Conservation (phyloP, 2,329 filamentous ascomycete species). For the Cryoendolithus antarcticus region DNA sequence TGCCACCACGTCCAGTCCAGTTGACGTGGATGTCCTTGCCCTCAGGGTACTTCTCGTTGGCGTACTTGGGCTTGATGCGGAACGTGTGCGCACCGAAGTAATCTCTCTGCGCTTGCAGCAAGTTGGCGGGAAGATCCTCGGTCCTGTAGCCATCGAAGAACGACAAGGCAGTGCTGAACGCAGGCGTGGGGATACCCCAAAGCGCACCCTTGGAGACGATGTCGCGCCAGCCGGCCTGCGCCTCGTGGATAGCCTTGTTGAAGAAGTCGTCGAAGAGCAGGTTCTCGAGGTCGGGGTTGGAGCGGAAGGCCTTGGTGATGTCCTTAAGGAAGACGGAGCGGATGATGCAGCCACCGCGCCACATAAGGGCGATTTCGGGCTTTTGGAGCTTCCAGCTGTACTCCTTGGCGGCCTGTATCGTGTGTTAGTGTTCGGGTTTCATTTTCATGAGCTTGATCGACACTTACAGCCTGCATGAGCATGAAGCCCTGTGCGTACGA, state of each 20-base stretch:
- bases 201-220: conserved; percentile 84
- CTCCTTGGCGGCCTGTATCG: conserved; percentile 73
- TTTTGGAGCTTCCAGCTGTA: conserved; percentile 99
- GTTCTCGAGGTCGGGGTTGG: conserved; percentile 91
- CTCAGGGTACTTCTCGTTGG: conserved; percentile 55
- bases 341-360: conserved; percentile 99
- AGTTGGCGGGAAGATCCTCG: conserved; percentile 92
- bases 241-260: conserved; percentile 97
- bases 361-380: conserved; percentile 99
- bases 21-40: conserved; percentile 95
- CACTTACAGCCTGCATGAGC: conserved; percentile 89
- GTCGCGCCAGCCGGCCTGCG: conserved; percentile 79
- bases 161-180: conserved; percentile 90
- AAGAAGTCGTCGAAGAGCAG: conserved; percentile 98
- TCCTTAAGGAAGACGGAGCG: conserved; percentile 99
- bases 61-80: conserved; percentile 41
- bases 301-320: conserved; percentile 94
- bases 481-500: conserved; percentile 99
- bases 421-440: too few species aligned
- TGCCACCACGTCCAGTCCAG: conserved; percentile 97
- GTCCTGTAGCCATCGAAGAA: conserved; percentile 99
- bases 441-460: too few species aligned
- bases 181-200: conserved; percentile 89
- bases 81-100: conserved; percentile 72
- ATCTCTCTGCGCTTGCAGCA: conserved; percentile 96